Evolutionary conservation across 768 basidiomycete genomes (phyloP).

Genomic region (Tylopilus felleus): DNA sequence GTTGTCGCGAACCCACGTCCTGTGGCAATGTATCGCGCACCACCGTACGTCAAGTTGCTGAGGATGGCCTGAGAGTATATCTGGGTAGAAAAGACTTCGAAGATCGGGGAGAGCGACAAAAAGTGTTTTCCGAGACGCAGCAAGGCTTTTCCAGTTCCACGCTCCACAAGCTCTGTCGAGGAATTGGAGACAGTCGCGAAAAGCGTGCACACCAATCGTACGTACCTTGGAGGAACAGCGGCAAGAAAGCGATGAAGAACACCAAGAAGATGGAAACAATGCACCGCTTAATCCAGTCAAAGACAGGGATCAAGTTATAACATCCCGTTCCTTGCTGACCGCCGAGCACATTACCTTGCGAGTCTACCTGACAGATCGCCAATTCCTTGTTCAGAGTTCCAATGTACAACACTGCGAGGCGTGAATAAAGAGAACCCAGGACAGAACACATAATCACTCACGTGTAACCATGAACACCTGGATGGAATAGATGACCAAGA

Average conservation of each 20-base stretch:
- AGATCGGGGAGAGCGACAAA: slow-evolving; percentile 92
- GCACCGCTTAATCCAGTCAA: slow-evolving; percentile 96
- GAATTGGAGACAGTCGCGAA: slow-evolving; percentile 1
- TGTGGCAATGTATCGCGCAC: slow-evolving; percentile 98
- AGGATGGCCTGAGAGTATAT: slow-evolving; percentile 97
- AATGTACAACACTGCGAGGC: slow-evolving; percentile 73
- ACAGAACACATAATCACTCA: slow-evolving; percentile 40
- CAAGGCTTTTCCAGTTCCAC: slow-evolving; percentile 92
- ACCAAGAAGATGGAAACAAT: slow-evolving; percentile 98
- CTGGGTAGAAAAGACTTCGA: slow-evolving; percentile 98
- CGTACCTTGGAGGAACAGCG: slow-evolving; percentile 91
- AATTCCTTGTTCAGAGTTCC: slow-evolving; percentile 96
- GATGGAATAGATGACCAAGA: slow-evolving; percentile 96
- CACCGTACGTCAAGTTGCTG: slow-evolving; percentile 96
- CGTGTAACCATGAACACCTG: slow-evolving; percentile 96
- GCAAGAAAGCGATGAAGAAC: slow-evolving; percentile 96
- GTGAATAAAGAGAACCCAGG: slow-evolving; percentile 5
- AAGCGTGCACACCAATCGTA: background rate
- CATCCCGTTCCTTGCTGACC: slow-evolving; percentile 79
- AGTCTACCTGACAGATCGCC: slow-evolving; percentile 82
- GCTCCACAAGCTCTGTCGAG: slow-evolving; percentile 82
- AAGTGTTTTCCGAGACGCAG: slow-evolving; percentile 96
- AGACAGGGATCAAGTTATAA: slow-evolving; percentile 94
- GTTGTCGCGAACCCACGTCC: slow-evolving; percentile 99
- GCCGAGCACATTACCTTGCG: slow-evolving; percentile 69